Evolutionary conservation across 805 yeast genomes (phyloP).

Genomic region (Metschnikowia gelsemii): DNA sequence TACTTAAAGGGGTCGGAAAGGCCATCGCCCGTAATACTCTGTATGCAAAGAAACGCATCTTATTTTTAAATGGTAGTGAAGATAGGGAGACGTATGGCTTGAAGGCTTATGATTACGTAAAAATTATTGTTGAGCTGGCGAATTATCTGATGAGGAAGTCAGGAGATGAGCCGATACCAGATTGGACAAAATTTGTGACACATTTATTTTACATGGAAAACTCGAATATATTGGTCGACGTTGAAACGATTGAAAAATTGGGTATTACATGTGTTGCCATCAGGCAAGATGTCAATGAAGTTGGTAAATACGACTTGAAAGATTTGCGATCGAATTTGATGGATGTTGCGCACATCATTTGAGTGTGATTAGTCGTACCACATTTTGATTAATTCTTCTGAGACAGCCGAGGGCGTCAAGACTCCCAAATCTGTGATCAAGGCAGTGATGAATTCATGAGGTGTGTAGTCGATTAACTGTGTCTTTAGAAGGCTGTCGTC

Average conservation of each 20-base stretch:
- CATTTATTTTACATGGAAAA: slow-evolving; percentile 57
- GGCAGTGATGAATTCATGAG: slow-evolving; percentile 93
- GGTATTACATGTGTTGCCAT: slow-evolving; percentile 52
- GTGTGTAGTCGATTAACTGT: slow-evolving; percentile 79
- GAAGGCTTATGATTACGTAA: slow-evolving; percentile 57
- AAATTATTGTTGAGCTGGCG: slow-evolving; percentile 55
- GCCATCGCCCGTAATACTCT: slow-evolving; percentile 42
- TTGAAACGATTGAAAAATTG: slow-evolving; percentile 32
- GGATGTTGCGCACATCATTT: not conserved
- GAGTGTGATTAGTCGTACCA: slow-evolving; percentile 75
- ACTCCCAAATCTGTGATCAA: slow-evolving; percentile 95
- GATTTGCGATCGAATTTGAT: slow-evolving; percentile 31
- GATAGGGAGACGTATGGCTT: slow-evolving; percentile 82
- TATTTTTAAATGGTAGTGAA: slow-evolving; percentile 67
- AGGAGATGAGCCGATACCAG: slow-evolving; percentile 15
- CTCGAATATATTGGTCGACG: slow-evolving; percentile 52
- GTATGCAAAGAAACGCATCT: slow-evolving; percentile 44
- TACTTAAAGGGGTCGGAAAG: slow-evolving; percentile 69
- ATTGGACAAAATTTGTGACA: slow-evolving; percentile 54
- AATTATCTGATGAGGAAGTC: slow-evolving; percentile 46
- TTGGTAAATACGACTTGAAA: slow-evolving; percentile 39
- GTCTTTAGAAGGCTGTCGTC: slow-evolving; percentile 27
- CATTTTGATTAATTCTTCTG: slow-evolving; percentile 97
- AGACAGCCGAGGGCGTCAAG: slow-evolving; percentile 93
- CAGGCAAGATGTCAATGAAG: slow-evolving; percentile 21